Percentiles rank a stretch among this genome's conserved stretches.
phyloP scores from a whole-genome alignment of 345 rosid genomes.

The Rhodamnia argentea region DNA sequence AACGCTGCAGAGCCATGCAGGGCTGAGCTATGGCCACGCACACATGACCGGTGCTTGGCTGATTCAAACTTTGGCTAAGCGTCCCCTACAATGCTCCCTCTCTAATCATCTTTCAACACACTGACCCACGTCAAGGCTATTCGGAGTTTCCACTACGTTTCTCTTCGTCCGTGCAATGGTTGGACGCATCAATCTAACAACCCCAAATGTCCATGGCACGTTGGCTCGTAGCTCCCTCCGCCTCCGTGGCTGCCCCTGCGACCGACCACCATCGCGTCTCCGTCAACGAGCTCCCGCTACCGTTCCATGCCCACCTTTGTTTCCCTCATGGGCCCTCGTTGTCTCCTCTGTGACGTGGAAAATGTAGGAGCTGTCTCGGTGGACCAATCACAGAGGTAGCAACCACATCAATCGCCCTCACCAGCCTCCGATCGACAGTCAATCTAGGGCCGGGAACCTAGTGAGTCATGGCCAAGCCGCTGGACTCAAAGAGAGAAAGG shows the following conservation, averaged over 20 bases:
- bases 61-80: not conserved
- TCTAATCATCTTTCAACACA: too few species aligned
- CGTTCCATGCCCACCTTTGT: not conserved
- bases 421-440: not conserved
- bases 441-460: not conserved
- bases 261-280: not conserved
- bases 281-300: not conserved
- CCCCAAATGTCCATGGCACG: not conserved
- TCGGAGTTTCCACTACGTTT: too few species aligned
- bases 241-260: not conserved
- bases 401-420: fast-evolving
- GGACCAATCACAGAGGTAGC: not conserved
- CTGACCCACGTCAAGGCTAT: too few species aligned
- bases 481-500: not conserved
- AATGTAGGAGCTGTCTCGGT: not conserved
- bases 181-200: not conserved
- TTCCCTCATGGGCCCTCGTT: not conserved
- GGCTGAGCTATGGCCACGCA: not conserved
- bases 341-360: not conserved
- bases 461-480: not conserved
- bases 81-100: too few species aligned
- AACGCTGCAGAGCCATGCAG: not conserved
- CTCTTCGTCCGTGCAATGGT: not conserved
- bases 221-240: not conserved
- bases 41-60: not conserved